Conservation (phyloP, 345 rosid genomes). For the Laguncularia racemosa region DNA sequence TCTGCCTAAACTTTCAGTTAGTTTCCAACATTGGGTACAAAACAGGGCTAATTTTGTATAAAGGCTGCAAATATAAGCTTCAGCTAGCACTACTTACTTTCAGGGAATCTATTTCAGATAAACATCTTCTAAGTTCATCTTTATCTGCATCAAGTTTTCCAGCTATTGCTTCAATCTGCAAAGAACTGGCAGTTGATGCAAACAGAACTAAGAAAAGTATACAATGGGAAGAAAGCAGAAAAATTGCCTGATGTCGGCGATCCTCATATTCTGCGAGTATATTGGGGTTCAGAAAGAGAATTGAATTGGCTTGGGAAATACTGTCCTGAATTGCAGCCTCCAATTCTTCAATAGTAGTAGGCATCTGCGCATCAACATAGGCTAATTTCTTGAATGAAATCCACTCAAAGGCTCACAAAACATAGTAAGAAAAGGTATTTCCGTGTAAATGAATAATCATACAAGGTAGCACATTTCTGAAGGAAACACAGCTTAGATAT, state of each 20-base stretch:
- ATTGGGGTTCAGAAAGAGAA: conserved; percentile 72
- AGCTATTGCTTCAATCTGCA: conserved; percentile 44
- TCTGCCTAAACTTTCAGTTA: too few species aligned
- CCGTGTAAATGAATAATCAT: too few species aligned
- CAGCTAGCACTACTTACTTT: conserved; percentile 35
- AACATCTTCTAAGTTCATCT: conserved; percentile 37
- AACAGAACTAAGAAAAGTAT: conserved; percentile 3
- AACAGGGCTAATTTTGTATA: not conserved
- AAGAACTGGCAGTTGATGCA: conserved; percentile 9
- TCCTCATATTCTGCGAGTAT: conserved; percentile 74
- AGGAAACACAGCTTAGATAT: too few species aligned
- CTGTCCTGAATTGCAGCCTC: conserved; percentile 87
- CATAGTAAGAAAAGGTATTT: too few species aligned
- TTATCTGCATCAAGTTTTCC: conserved; percentile 63
- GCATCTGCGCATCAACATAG: conserved; percentile 36
- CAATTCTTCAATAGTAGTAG: conserved; percentile 77
- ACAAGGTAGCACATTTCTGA: too few species aligned
- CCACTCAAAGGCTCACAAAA: too few species aligned
- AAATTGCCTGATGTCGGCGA: conserved; percentile 53
- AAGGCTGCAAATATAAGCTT: not conserved
- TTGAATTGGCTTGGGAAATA: conserved; percentile 77
- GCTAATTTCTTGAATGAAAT: not conserved
- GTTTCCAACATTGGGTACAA: too few species aligned
- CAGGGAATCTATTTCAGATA: conserved; percentile 57
- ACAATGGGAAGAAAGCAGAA: conserved; percentile 4